These are phyloP conservation scores for Colletotrichum sp. DNA, from an alignment of 2,329 filamentous ascomycete genomes.

Conservation along the genomic window DNA sequence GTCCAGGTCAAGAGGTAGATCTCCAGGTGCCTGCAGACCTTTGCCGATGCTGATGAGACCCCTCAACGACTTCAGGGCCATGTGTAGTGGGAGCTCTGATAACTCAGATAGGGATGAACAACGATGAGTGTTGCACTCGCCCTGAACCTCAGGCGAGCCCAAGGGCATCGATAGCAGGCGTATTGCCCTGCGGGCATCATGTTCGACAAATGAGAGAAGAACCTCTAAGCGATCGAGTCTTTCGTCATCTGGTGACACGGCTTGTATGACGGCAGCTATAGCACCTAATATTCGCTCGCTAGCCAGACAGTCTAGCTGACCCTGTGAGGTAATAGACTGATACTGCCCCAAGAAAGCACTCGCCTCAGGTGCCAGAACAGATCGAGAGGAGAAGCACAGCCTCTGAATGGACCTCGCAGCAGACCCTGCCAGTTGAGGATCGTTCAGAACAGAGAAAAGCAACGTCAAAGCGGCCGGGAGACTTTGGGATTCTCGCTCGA, in stretches of 20 bases:
- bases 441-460: conserved; percentile 72
- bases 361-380: conserved; percentile 70
- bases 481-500: conserved; percentile 70
- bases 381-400: conserved; percentile 77
- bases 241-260: conserved; percentile 47
- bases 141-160: conserved; percentile 6
- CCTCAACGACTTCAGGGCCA: conserved; percentile 62
- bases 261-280: conserved; percentile 78
- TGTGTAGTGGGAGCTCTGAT: conserved; percentile 51
- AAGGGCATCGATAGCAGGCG: conserved; percentile 26
- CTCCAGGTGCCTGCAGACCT: conserved; percentile 71
- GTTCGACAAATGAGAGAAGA: conserved; percentile 65
- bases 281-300: conserved; percentile 77
- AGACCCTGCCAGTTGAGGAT: conserved; percentile 64
- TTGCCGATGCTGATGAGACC: conserved; percentile 75
- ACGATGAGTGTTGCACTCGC: neutral
- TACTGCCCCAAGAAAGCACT: conserved; percentile 75
- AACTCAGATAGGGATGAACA: neutral
- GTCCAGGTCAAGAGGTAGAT: conserved; percentile 72
- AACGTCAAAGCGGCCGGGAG: conserved; percentile 76
- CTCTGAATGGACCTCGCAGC: conserved; percentile 77
- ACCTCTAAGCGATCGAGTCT: conserved; percentile 51
- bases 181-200: conserved; percentile 52
- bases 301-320: conserved; percentile 69
- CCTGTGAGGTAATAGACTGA: conserved; percentile 61